Evolutionary conservation across 1,284 basidiomycete species (phyloP).

Genomic region (Sanghuangporus baumii): DNA sequence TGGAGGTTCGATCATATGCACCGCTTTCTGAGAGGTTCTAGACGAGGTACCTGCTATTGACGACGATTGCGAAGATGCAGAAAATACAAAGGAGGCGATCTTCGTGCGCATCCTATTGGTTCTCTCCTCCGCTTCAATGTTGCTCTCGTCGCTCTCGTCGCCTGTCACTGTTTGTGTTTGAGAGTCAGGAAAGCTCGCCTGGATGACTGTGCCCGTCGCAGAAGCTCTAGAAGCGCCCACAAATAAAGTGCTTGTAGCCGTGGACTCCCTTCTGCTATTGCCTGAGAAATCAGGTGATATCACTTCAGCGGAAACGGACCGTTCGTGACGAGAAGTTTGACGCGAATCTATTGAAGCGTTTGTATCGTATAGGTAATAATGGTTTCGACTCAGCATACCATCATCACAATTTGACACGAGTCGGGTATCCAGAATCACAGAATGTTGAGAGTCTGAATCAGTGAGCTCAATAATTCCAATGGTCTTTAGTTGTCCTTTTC

Average conservation of each 20-base stretch:
- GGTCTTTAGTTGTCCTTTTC: constrained; percentile 9
- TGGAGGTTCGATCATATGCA: not conserved
- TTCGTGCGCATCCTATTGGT: constrained; percentile 3
- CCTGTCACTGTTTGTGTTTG: not conserved
- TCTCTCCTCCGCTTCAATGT: constrained; percentile 2
- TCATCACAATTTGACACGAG: not conserved
- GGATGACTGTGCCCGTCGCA: not conserved
- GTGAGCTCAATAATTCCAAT: constrained; percentile 19
- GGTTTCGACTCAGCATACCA: not conserved
- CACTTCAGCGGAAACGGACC: too few relatives aligned
- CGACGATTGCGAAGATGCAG: not conserved
- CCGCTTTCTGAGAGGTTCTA: not conserved
- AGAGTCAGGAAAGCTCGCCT: not conserved
- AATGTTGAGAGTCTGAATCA: not conserved
- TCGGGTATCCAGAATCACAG: not conserved
- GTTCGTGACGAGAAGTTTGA: too few relatives aligned
- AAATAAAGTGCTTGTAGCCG: too few relatives aligned
- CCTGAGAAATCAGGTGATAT: too few relatives aligned
- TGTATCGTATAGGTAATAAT: too few relatives aligned
- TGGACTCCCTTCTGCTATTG: too few relatives aligned
- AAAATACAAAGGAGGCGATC: not conserved
- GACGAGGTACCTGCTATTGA: not conserved
- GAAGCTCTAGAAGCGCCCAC: not conserved
- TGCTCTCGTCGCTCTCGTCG: not conserved
- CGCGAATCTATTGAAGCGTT: too few relatives aligned